Base-by-base conservation (phyloP, 306 rosid genomes). In the Rubus idaeus region DNA sequence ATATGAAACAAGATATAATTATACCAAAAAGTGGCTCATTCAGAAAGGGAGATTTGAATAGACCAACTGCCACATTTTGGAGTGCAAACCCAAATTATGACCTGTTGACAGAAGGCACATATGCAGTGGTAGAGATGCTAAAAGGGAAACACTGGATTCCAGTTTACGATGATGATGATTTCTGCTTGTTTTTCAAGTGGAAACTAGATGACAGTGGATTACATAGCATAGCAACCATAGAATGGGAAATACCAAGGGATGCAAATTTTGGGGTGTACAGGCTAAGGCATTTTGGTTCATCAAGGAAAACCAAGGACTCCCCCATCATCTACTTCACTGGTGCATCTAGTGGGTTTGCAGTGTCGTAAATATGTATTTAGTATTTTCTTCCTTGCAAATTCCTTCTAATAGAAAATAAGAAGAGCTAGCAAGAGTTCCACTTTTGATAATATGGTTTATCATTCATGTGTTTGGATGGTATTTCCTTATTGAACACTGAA, bases 61-160 rank as follows among this genome's bases (percentile, higher is more conserved):
- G 70, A 68, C 84, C 86, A 52, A 79, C 74, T 1, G 91, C 97
- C 77, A 85, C 91, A 66, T 90, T 91, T 77, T 91, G 91, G 89
- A 90, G 96, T 49, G 91, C 90, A 16, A 89, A 91, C 81, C 96
- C 97, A 45, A 88, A 92, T 75, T 80, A 85, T 41, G 94, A 94
- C 77, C 84, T 90, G 17, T 66, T 94, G 52, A 94, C 86, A 26
- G 98, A 89, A 87, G 98, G 98, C 40, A 88, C 96, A n/a, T 88
- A 72, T 78, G 90, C 96, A 9, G 77, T 62, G 1, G 97, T 90
- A 12, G 97, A 94, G 83, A 78, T 81, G 81, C 90, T 86, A n/a
- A 88, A 82, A 60, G 88, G 77, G 49, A 66, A 83, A 75, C 81
- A 75, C 40, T 91, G 98, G 97, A 73, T 75, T 63, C 23, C 91